Percentiles rank a stretch among this genome's conserved stretches.
These are phyloP conservation scores for Cladophialophora immunda DNA, from an alignment of 2,329 filamentous ascomycete species.

Conservation along the genomic window DNA sequence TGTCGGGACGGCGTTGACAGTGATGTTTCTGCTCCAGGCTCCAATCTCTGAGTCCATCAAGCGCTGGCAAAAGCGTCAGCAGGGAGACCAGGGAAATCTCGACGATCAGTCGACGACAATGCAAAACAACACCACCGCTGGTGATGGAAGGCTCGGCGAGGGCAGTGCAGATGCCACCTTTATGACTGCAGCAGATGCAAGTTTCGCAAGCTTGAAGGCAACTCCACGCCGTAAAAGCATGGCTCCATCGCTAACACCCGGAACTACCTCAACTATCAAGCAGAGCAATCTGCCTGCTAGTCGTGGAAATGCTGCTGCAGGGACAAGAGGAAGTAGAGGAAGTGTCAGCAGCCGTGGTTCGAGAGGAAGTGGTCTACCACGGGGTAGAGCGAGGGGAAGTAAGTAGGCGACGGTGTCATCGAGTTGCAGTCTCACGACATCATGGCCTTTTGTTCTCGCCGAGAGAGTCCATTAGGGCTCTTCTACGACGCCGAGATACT, in stretches of 20 bases:
- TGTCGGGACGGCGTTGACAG: constrained; percentile 18
- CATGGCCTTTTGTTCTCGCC: neutral
- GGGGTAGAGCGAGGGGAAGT: constrained; percentile 50
- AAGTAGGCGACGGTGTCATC: constrained; percentile 43
- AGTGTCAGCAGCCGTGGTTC: constrained; percentile 16
- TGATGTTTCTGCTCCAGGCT: constrained; percentile 61
- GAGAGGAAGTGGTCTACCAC: constrained; percentile 38
- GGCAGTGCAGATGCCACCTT: constrained; percentile 32
- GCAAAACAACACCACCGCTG: neutral
- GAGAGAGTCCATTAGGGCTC: neutral
- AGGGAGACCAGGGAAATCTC: constrained; percentile 13
- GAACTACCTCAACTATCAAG: constrained; percentile 27
- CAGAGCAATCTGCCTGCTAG: constrained; percentile 19
- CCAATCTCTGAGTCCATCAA: constrained; percentile 85
- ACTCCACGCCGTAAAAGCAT: constrained; percentile 40
- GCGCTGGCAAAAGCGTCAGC: constrained; percentile 66
- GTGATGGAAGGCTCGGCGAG: constrained; percentile 19
- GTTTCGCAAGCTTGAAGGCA: constrained; percentile 38
- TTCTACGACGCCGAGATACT: neutral
- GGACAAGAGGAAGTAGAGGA: constrained; percentile 46
- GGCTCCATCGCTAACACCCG: constrained; percentile 30
- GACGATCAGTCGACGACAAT: constrained; percentile 25
- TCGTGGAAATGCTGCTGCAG: constrained; percentile 28
- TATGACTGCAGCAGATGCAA: constrained; percentile 35
- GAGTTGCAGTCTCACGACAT: neutral